Evolutionary conservation across 768 basidiomycete genomes (phyloP).

Genomic region (Lactarius sanguifluus): DNA sequence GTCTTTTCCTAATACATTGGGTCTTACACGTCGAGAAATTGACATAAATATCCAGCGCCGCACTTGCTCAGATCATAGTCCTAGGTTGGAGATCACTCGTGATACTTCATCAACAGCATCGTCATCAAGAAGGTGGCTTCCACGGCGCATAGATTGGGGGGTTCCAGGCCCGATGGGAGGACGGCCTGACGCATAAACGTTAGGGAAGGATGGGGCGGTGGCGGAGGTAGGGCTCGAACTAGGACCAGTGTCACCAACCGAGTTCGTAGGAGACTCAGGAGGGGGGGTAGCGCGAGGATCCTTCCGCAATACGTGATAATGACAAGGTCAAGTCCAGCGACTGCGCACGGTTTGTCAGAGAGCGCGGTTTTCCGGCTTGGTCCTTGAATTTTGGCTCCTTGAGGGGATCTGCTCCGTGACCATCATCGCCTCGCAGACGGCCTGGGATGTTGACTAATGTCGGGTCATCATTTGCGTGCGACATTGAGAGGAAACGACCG

Average conservation of each 20-base stretch:
- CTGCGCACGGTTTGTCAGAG: slow-evolving; percentile 83
- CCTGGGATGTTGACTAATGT: slow-evolving; percentile 60
- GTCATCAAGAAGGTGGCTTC: slow-evolving; percentile 46
- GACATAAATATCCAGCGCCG: slow-evolving; percentile 22
- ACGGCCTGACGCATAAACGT: slow-evolving; percentile 64
- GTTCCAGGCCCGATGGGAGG: slow-evolving; percentile 36
- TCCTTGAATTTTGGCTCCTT: slow-evolving; percentile 84
- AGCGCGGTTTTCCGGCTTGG: slow-evolving; percentile 71
- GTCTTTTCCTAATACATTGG: slow-evolving; percentile 31
- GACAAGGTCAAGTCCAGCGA: slow-evolving; percentile 86
- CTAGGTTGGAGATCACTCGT: slow-evolving; percentile 64
- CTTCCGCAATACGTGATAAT: slow-evolving; percentile 76
- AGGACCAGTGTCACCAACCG: slow-evolving; percentile 69
- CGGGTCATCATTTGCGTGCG: slow-evolving; percentile 29
- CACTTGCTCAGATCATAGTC: slow-evolving; percentile 32
- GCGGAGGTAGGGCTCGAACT: slow-evolving; percentile 79
- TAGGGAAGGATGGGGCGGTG: slow-evolving; percentile 80
- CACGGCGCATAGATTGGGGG: slow-evolving; percentile 33
- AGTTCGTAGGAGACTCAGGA: slow-evolving; percentile 80
- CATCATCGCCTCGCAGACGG: slow-evolving; percentile 69
- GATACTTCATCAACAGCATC: slow-evolving; percentile 69
- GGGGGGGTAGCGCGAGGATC: slow-evolving; percentile 56
- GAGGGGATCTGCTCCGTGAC: slow-evolving; percentile 81
- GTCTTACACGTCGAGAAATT: slow-evolving; percentile 25
- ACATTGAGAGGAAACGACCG: slow-evolving; percentile 30